phyloP scores from a whole-genome alignment of 1,284 basidiomycete genomes.

The Trichosporon coremiiforme region DNA sequence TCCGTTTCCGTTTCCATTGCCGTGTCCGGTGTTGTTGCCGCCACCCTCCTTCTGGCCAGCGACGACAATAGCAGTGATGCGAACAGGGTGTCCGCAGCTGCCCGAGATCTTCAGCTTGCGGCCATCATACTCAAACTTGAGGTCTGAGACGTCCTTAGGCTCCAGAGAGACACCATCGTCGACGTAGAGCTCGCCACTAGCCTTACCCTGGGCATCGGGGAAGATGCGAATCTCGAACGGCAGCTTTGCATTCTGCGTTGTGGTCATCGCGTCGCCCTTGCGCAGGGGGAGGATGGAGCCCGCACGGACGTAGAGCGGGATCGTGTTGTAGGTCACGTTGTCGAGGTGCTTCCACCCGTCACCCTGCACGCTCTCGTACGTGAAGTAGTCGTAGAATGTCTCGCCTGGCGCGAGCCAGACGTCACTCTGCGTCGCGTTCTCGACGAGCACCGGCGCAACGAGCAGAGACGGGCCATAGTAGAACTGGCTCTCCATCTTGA shows the following conservation, averaged over 20 bases:
- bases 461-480: conserved; percentile 69
- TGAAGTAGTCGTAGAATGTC: conserved; percentile 72
- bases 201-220: neutral
- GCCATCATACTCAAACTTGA: neutral
- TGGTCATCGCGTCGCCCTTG: conserved; percentile 63
- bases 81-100: neutral
- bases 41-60: neutral
- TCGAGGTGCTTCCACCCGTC: conserved; percentile 34
- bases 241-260: conserved; percentile 62
- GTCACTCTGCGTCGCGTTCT: conserved; percentile 62
- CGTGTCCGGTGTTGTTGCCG: too few relatives aligned
- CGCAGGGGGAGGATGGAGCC: conserved; percentile 65
- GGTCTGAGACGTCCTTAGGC: neutral
- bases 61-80: neutral
- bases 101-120: neutral
- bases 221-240: conserved; percentile 57
- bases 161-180: neutral
- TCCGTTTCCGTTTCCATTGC: too few relatives aligned
- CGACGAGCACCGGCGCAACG: conserved; percentile 70
- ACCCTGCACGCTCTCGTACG: conserved; percentile 61
- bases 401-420: conserved; percentile 57
- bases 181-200: neutral
- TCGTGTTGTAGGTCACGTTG: conserved; percentile 60
- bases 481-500: conserved; percentile 69
- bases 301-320: conserved; percentile 68